Conservation (phyloP, 2,329 filamentous ascomycete genomes). For the Thermomyces lanuginosus region DNA sequence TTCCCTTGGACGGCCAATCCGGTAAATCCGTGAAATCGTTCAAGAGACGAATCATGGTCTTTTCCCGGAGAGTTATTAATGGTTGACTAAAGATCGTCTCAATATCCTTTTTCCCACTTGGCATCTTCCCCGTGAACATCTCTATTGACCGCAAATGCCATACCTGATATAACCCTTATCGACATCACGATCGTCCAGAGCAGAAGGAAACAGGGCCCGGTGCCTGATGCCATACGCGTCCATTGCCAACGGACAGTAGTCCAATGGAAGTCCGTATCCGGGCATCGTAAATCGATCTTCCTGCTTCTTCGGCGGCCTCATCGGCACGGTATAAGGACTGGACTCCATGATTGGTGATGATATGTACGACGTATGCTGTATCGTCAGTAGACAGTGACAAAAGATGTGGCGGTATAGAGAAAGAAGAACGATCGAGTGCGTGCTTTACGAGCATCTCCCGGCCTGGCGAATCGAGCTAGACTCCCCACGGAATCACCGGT, state of each 20-base stretch:
- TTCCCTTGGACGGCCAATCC: constrained; percentile 24
- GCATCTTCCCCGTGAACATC: background rate
- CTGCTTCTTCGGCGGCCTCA: constrained; percentile 3
- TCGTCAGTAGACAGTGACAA: too few species aligned
- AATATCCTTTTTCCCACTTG: too few species aligned
- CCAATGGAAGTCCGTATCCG: constrained; percentile 18
- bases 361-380: too few species aligned
- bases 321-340: constrained; percentile 1
- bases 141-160: background rate
- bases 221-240: constrained; percentile 15
- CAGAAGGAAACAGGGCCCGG: constrained; percentile 17
- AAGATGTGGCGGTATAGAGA: too few species aligned
- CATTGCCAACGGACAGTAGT: constrained; percentile 11
- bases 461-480: too few species aligned
- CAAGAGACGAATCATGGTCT: constrained; percentile 24
- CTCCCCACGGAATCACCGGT: constrained; percentile 3
- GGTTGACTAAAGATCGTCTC: constrained; percentile 11
- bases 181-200: constrained; percentile 17
- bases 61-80: constrained; percentile 20
- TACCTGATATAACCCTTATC: constrained; percentile 15
- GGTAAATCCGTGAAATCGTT: constrained; percentile 25
- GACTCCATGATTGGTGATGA: too few species aligned
- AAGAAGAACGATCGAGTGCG: too few species aligned
- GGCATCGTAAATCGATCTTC: constrained; percentile 13
- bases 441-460: too few species aligned